Base-by-base conservation (phyloP, 768 basidiomycete genomes). In the Mycena kentingensis region DNA sequence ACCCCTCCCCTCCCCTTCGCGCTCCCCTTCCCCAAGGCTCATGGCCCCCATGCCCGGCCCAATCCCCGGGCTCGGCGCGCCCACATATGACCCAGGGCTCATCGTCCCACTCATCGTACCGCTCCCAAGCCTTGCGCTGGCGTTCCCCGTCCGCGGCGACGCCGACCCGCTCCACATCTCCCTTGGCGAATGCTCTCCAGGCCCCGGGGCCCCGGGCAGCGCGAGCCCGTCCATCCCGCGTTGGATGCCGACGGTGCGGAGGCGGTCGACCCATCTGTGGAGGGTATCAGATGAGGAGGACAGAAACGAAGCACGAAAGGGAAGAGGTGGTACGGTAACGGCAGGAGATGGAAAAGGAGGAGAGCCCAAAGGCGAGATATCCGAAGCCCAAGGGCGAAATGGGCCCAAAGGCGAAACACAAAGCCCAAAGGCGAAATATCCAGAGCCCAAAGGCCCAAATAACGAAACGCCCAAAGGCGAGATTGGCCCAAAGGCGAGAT, bases 181-280 rank as follows among this genome's bases (percentile, higher is more conserved):
- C 35, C 41, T 43, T 10, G 48, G 28, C 54, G 41, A 29, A 48
- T 47, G 45, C 35, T 46, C 18, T 36, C 38, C 27, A 43, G 39
- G 59, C 16, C 48, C 64, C 28, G 51, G 58, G 4, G 41, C 22
- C 22, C 41, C 58, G 19, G 53, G 53, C 5, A 59, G 63, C 65
- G 13, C 63, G 62, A 50, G 65, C 64, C 54, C 63, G 54, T 47
- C 60, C 59, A 53, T 59, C 46, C 67, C 66, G 13, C 90, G 80
- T 57, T 90, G 87, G 34, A 93, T 70, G 5, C 92, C 91, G 34
- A 94, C 80, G 27, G 86, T 77, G 2, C 88, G 82, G 15, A 93
- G 73, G 4, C 91, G 82, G 41, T 88, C 88, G 28, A 93, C 88
- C 92, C 92, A 94, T 36, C 88, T 90, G 61, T 37, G 37, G 24